Percentiles rank a stretch among this genome's conserved stretches.
Conservation (phyloP, 768 basidiomycete species). For the Tricholoma bakamatsutake region DNA sequence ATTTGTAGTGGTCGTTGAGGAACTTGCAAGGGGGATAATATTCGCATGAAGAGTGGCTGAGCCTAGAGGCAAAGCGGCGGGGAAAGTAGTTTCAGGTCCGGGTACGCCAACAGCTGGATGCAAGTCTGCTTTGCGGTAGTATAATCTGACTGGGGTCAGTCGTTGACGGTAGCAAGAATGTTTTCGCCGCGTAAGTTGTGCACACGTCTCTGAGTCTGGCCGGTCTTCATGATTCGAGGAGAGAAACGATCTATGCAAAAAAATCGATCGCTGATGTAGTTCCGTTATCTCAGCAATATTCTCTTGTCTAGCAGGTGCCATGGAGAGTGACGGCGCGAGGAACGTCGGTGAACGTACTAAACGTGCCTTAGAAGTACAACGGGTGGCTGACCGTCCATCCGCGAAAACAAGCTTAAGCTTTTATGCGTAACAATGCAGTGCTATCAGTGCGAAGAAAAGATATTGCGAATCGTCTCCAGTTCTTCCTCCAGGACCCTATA, state of each 20-base stretch:
- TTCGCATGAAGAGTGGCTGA: slow-evolving; percentile 15
- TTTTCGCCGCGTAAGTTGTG: not conserved
- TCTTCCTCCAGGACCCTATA: slow-evolving; percentile 47
- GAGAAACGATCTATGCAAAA: no score
- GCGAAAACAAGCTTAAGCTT: no score
- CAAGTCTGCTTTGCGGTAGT: not conserved
- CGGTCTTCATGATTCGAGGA: not conserved
- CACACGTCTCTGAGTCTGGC: not conserved
- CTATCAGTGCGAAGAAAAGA: slow-evolving; percentile 20
- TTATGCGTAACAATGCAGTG: not conserved
- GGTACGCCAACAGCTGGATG: not conserved
- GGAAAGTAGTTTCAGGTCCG: not conserved
- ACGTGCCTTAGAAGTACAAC: not conserved
- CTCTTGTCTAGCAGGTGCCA: not conserved
- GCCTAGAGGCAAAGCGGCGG: not conserved
- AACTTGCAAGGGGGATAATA: slow-evolving; percentile 9
- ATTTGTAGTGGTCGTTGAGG: not conserved
- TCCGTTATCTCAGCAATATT: not conserved
- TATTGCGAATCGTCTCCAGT: slow-evolving; percentile 41
- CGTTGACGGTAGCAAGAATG: not conserved
- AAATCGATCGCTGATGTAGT: not conserved
- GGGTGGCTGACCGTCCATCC: not conserved
- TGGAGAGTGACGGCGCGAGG: not conserved
- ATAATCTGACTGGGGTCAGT: not conserved
- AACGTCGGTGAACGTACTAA: not conserved